Conservation (phyloP, 352 stramenopile genomes). For the Globisporangium radiosum region DNA sequence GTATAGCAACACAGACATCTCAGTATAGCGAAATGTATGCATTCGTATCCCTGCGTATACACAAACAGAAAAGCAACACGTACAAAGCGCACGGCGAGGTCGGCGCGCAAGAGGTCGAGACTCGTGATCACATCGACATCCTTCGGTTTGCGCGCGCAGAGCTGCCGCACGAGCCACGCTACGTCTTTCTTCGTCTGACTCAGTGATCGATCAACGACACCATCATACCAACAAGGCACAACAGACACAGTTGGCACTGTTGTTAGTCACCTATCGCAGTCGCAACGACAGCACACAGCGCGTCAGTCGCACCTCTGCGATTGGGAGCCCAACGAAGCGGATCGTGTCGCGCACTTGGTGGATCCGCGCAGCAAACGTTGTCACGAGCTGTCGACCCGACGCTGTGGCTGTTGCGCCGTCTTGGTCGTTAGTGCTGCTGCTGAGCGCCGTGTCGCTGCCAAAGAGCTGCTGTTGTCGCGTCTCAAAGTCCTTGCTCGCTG, state of each 20-base stretch:
- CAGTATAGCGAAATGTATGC: not conserved
- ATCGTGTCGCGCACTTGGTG: conserved; percentile 27
- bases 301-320: conserved; percentile 18
- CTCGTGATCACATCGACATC: conserved; percentile 63
- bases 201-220: too few species aligned
- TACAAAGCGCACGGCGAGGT: conserved; percentile 74
- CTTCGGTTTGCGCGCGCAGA: conserved; percentile 31
- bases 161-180: conserved; percentile 47
- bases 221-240: too few species aligned
- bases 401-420: too few species aligned
- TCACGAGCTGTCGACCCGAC: too few species aligned
- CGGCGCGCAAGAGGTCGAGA: conserved; percentile 75
- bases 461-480: conserved; percentile 41
- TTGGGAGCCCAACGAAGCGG: conserved; percentile 28
- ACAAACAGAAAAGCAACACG: conserved; percentile 9
- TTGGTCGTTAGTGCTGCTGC: not conserved
- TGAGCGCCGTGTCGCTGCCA: not conserved
- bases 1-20: conserved; percentile 2
- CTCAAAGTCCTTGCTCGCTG: conserved; percentile 48
- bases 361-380: conserved; percentile 16
- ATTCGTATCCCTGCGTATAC: not conserved
- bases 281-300: too few species aligned
- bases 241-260: too few species aligned
- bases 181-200: conserved; percentile 23
- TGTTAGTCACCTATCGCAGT: too few species aligned